Percentiles rank a stretch among this genome's conserved stretches.
Conservation (phyloP, 2,329 filamentous ascomycete genomes). For the Fusarium newnesense region DNA sequence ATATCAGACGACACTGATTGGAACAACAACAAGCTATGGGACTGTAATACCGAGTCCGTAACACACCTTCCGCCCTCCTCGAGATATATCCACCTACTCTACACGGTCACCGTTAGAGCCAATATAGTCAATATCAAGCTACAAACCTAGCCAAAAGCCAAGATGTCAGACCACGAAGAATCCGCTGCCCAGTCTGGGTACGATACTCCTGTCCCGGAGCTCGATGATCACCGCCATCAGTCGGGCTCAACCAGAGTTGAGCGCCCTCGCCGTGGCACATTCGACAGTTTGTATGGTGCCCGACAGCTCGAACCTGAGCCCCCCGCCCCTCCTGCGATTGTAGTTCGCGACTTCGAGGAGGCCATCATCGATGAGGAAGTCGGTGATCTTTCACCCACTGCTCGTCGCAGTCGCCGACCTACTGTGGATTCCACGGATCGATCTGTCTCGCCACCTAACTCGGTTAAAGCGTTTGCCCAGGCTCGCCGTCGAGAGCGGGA, state of each 20-base stretch:
- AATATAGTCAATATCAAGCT: neutral
- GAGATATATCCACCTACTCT: slow-evolving; percentile 17
- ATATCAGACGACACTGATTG: slow-evolving; percentile 21
- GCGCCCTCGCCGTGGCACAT: slow-evolving; percentile 74
- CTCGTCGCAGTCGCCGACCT: slow-evolving; percentile 62
- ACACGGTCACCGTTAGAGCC: slow-evolving; percentile 11
- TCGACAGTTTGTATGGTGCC: slow-evolving; percentile 74
- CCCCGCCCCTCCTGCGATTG: slow-evolving; percentile 51
- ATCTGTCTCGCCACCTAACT: slow-evolving; percentile 90
- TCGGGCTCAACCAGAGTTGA: slow-evolving; percentile 67
- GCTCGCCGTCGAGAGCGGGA: slow-evolving; percentile 86
- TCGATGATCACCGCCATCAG: slow-evolving; percentile 88
- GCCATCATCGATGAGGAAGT: slow-evolving; percentile 82
- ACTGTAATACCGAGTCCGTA: slow-evolving; percentile 45
- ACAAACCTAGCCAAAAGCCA: slow-evolving; percentile 35
- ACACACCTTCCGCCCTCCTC: slow-evolving; percentile 30
- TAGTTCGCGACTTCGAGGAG: slow-evolving; percentile 85
- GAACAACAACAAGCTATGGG: slow-evolving; percentile 44
- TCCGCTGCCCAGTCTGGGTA: slow-evolving; percentile 70
- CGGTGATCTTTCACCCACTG: slow-evolving; percentile 56
- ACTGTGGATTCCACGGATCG: slow-evolving; percentile 69
- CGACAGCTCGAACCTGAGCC: slow-evolving; percentile 57
- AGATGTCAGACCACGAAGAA: slow-evolving; percentile 76
- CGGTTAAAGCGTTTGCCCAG: slow-evolving; percentile 95
- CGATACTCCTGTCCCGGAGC: slow-evolving; percentile 78